A percentile compares a stretch with the other conserved stretches of the same genome.
Evolutionary conservation across 371 early-diverging fungal genomes (phyloP).

Genomic region (Mucor circinelloides): DNA sequence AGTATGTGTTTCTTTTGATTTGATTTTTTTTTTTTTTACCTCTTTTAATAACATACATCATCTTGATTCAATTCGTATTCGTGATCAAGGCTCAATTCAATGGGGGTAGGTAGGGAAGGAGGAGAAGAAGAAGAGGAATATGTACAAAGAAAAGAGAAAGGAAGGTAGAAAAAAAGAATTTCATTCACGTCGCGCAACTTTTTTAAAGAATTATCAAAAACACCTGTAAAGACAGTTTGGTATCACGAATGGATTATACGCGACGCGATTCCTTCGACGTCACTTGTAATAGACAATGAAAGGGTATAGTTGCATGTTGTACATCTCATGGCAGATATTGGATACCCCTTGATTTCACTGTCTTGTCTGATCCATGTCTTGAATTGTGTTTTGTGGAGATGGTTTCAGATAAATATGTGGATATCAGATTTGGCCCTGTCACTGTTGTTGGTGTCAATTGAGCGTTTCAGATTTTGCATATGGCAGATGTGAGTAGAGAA

Average conservation of each 20-base stretch:
- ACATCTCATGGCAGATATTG: background rate
- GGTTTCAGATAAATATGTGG: no score
- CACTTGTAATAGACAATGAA: slow-evolving; percentile 4
- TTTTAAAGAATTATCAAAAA: slow-evolving; percentile 6
- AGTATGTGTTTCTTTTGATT: no score
- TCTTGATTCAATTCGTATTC: slow-evolving; percentile 1
- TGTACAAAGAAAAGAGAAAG: background rate
- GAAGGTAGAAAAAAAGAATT: slow-evolving; percentile 7
- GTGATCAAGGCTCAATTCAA: background rate
- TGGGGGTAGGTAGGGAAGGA: background rate
- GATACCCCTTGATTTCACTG: no score
- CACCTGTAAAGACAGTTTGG: slow-evolving; percentile 1
- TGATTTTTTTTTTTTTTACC: slow-evolving; percentile 74
- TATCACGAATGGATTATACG: background rate
- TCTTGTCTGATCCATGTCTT: no score
- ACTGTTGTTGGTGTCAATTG: no score
- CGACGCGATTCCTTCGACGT: slow-evolving; percentile 25
- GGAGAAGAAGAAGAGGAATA: background rate
- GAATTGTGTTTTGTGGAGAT: no score
- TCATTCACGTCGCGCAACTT: slow-evolving; percentile 19
- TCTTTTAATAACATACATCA: slow-evolving; percentile 80
- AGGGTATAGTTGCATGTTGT: background rate
- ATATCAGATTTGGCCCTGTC: no score
- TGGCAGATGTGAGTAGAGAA: no score
- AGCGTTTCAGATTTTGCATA: no score